Evolutionary conservation across 768 basidiomycete species (phyloP), one percentile per base, ranked within the genome.

Genomic region (Pisolithus albus): DNA sequence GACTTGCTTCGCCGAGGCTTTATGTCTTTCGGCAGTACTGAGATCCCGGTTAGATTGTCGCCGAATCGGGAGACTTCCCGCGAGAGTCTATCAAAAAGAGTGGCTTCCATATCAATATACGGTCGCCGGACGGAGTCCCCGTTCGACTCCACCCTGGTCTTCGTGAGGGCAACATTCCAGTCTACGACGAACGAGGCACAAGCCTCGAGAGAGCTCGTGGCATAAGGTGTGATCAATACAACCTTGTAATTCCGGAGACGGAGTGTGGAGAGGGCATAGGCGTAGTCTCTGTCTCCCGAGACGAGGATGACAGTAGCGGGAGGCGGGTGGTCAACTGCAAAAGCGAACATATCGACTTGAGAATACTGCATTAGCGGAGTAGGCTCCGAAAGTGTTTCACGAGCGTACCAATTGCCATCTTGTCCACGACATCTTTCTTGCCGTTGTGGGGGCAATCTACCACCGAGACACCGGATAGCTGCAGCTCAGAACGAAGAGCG

Each of bases 271-370:
- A 84, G 63, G n/a, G 79, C 78, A 59, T 84, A 86, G 4, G 78
- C 76, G 56, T 84, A 80, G 61, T 86, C 84, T 39, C 82, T 73
- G 64, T 87, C 83, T 16, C 79, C 82, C 0, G 84, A 75, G 57
- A 88, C 81, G 36, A 88, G 69, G 41, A 86, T 64, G 56, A 84
- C 66, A 15, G 82, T 83, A 24, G 75, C 60, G 52, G 77, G 75
- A 2, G 74, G 52, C 3, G 75, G 67, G 55, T 78, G 75, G 66
- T 86, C 84, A 59, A 83, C 76, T n/a, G 80, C 83, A 61, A 80
- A 77, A 7, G 78, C 72, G 51, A 87, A 66, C 74, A 87, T 80
- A 59, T 87, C 86, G 44, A 82, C 85, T 85, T 61, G 8, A 19
- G 41, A 44, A 36, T 40, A 46, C 34, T 18, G n/a, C 45, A 36